Base-by-base conservation (phyloP, 225 moss, liverwort and hornwort genomes). In the Physcomitrium patens region DNA sequence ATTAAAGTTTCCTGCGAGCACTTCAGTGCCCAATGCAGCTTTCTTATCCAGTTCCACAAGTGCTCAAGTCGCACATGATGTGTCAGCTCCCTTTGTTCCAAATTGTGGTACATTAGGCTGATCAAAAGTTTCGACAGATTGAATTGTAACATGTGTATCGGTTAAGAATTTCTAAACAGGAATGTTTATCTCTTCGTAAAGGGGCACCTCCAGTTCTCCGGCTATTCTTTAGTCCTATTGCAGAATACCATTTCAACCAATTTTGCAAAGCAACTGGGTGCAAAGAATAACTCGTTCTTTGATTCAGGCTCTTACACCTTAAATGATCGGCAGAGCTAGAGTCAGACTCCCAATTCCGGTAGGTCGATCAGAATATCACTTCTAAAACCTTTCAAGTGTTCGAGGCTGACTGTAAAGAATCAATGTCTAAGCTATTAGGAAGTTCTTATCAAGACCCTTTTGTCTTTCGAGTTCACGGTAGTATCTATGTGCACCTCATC, bases 321-420 rank as follows among this genome's bases (percentile, higher is more conserved):
- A 10, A 58, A 14, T 44, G 63, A 52, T 41, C 52, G 23, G 19
- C 42, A 26, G 12, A n/a, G 65, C 43, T 44, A 44, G 54, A 18
- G n/a, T 60, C 74, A 24, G 44, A n/a, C n/a, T 43, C 41, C 55
- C 65, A 18, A 65, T 45, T 55, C 54, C 44, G 28, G 18, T 49
- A 18, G 60, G 28, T 48, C 27, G 11, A 26, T 37, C 31, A 55
- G 18, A 23, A 45, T 45, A 56, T 10, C 31, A 37, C 56, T 14
- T 23, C 56, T 57, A 23, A 57, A 23, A 23, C 56, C 9, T 37
- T 37, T 9, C 12, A 28, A 65, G 23, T 23, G 74, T 44, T 16
- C 7, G 10, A 13, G 48, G 15, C 12, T 11, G 63, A 49, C 24
- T 20, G 9, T 7, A 52, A 13, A 49, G 14, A 31, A 19, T 50